phyloP scores from a whole-genome alignment of 345 rosid genomes.

The Raphanus raphanistrum region DNA sequence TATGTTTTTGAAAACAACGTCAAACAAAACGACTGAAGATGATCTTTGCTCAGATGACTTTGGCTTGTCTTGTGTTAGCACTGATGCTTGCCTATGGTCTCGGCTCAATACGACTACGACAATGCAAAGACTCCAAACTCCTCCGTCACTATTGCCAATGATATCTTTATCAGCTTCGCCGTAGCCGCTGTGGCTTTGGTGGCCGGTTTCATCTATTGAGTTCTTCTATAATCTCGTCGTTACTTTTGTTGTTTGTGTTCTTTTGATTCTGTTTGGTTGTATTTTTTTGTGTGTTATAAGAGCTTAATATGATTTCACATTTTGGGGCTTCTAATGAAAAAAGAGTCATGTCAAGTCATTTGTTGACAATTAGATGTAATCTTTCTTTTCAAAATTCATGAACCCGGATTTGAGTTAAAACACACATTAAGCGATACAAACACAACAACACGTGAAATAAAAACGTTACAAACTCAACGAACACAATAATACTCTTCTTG shows the following conservation, averaged over 20 bases:
- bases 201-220: slow-evolving; percentile 21
- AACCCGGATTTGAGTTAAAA: neutral
- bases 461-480: neutral
- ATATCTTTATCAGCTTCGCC: neutral
- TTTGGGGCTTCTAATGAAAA: neutral
- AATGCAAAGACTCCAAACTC: slow-evolving; percentile 11
- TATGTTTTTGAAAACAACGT: too few relatives aligned
- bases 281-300: neutral
- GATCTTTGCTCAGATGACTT: neutral
- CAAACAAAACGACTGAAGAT: neutral
- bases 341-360: neutral
- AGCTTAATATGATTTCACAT: neutral
- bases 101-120: slow-evolving; percentile 20
- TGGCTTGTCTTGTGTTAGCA: slow-evolving; percentile 17
- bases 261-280: neutral
- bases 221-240: neutral
- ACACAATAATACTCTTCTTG: slow-evolving; percentile 11
- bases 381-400: neutral
- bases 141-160: neutral
- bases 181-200: slow-evolving; percentile 4
- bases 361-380: neutral
- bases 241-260: neutral
- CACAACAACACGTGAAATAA: neutral
- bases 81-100: slow-evolving; percentile 17
- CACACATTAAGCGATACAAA: neutral